Conservation (phyloP, 129 eudicot species). For the Dittrichia graveolens region DNA sequence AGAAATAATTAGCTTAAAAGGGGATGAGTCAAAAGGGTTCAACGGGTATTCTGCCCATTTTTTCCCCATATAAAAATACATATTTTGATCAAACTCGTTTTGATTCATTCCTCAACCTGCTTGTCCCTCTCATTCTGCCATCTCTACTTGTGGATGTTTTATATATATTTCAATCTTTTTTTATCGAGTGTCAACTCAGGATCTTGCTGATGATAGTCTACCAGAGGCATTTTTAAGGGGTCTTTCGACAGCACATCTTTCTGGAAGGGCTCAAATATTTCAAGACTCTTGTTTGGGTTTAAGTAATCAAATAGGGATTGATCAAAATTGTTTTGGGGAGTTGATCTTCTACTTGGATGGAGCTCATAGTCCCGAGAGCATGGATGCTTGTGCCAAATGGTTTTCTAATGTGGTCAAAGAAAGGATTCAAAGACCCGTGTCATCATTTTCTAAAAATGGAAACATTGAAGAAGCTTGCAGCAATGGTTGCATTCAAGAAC, state of each 20-base stretch:
- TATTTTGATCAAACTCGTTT: not conserved
- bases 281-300: constrained; percentile 42
- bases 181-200: constrained; percentile 39
- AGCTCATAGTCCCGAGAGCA: constrained; percentile 96
- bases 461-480: constrained; percentile 28
- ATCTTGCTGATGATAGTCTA: constrained; percentile 42
- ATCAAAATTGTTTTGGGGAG: constrained; percentile 53
- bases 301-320: constrained; percentile 12
- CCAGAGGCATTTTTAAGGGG: constrained; percentile 79
- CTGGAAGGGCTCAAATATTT: constrained; percentile 84
- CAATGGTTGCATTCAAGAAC: constrained; percentile 38
- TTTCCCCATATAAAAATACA: not conserved
- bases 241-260: constrained; percentile 76
- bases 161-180: constrained; percentile 1
- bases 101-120: not conserved
- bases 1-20: not conserved
- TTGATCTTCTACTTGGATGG: constrained; percentile 82
- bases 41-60: not conserved
- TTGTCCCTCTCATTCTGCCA: not conserved
- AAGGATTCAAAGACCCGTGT: constrained; percentile 27
- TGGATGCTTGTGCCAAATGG: constrained; percentile 95
- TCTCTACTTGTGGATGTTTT: constrained; percentile 9
- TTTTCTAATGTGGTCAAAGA: constrained; percentile 61
- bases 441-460: constrained; percentile 36
- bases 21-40: not conserved